phyloP scores from a whole-genome alignment of 1,284 basidiomycete species.

The Coniophora puteana region DNA sequence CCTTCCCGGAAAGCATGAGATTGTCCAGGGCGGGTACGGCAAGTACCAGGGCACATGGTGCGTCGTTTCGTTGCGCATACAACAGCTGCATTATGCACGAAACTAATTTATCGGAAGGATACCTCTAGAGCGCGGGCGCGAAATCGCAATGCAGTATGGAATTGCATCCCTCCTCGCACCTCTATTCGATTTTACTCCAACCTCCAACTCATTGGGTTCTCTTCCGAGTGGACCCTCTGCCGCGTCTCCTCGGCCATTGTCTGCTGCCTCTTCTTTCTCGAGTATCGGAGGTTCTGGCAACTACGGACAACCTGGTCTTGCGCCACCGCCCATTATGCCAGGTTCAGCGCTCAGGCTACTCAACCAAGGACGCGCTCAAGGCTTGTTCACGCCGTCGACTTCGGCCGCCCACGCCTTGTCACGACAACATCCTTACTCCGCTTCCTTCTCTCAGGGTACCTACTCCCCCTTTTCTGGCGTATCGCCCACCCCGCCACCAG shows the following conservation, averaged over 20 bases:
- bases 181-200: conserved; percentile 89
- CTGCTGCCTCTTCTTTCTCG: conserved; percentile 47
- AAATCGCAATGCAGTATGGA: conserved; percentile 88
- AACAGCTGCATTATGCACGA: conserved; percentile 5
- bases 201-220: conserved; percentile 57
- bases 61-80: conserved; percentile 16
- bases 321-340: conserved; percentile 76
- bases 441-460: conserved; percentile 22
- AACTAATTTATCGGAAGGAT: conserved; percentile 57
- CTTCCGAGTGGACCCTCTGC: conserved; percentile 51
- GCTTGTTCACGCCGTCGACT: conserved; percentile 78
- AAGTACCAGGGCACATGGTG: conserved; percentile 99
- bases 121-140: conserved; percentile 85
- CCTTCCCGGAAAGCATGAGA: conserved; percentile 93
- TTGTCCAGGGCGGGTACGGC: conserved; percentile 98
- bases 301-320: conserved; percentile 54
- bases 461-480: conserved; percentile 17
- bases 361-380: conserved; percentile 82
- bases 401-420: conserved; percentile 42
- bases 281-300: conserved; percentile 31
- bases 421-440: conserved; percentile 41
- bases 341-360: conserved; percentile 76
- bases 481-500: conserved; percentile 59
- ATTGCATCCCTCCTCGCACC: conserved; percentile 82
- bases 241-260: conserved; percentile 47